These are phyloP conservation scores for Cicer judaicum DNA, from an alignment of 306 rosid genomes.

Conservation along the genomic window DNA sequence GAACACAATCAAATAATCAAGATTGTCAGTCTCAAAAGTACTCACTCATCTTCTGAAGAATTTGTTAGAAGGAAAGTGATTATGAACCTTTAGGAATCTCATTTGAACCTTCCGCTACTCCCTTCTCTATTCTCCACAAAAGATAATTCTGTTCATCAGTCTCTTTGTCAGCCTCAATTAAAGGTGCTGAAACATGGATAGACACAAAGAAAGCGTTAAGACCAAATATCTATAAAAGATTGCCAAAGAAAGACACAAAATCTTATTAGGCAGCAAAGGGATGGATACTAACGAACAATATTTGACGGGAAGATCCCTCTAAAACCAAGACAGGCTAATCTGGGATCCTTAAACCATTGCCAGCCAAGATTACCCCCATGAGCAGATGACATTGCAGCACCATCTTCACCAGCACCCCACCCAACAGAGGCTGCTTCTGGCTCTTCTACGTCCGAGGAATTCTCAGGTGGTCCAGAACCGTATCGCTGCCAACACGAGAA, in stretches of 20 bases:
- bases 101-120: conserved; percentile 90
- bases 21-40: conserved; percentile 18
- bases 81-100: conserved; percentile 85
- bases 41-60: neutral
- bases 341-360: conserved; percentile 95
- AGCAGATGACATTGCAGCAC: conserved; percentile 63
- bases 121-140: conserved; percentile 77
- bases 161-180: conserved; percentile 77
- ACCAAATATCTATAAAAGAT: conserved; percentile 20
- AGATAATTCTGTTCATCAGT: conserved; percentile 78
- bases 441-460: conserved; percentile 59
- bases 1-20: conserved; percentile 37
- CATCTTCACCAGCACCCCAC: conserved; percentile 79
- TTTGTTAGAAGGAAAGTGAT: conserved; percentile 32
- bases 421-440: conserved; percentile 89
- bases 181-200: conserved; percentile 69
- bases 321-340: conserved; percentile 81
- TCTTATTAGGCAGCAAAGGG: conserved; percentile 41
- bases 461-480: conserved; percentile 57
- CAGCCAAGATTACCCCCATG: conserved; percentile 64
- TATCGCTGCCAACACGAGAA: conserved; percentile 90
- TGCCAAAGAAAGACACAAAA: conserved; percentile 32
- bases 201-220: neutral
- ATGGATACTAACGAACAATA: conserved; percentile 62
- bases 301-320: conserved; percentile 89